A percentile compares a stretch with the other conserved stretches of the same genome.
Conservation (phyloP, 1,284 basidiomycete species). For the Taiwanofungus camphoratus region DNA sequence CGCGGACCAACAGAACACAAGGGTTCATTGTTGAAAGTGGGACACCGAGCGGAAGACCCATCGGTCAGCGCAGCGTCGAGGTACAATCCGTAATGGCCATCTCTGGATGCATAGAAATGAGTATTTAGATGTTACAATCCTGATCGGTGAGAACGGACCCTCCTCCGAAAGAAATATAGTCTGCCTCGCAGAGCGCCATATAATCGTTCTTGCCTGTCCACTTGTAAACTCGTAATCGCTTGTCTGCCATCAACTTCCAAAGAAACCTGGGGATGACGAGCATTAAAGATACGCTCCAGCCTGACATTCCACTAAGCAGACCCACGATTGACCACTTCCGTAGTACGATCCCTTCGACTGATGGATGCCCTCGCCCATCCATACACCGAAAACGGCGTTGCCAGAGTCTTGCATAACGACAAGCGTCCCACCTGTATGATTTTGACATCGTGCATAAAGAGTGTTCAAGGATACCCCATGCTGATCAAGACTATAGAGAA, state of each 20-base stretch:
- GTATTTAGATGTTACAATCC: too few relatives aligned
- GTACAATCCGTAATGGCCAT: slow-evolving; percentile 85
- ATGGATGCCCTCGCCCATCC: slow-evolving; percentile 69
- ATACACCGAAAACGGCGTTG: slow-evolving; percentile 72
- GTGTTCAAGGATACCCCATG: slow-evolving; percentile 92
- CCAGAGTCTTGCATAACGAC: slow-evolving; percentile 56
- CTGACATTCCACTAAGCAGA: too few relatives aligned
- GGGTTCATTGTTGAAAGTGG: slow-evolving; percentile 85
- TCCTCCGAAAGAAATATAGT: slow-evolving; percentile 84
- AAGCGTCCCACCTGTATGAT: slow-evolving; percentile 40
- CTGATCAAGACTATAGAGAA: slow-evolving; percentile 92
- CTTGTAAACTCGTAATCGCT: slow-evolving; percentile 59
- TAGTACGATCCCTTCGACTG: slow-evolving; percentile 66
- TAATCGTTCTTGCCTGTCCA: slow-evolving; percentile 94
- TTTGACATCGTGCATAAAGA: slow-evolving; percentile 67
- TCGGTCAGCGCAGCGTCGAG: slow-evolving; percentile 80
- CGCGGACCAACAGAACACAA: slow-evolving; percentile 52
- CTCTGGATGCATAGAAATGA: too few relatives aligned
- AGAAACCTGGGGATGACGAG: slow-evolving; percentile 53
- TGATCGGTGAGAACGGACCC: slow-evolving; percentile 53
- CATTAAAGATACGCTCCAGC: slow-evolving; percentile 3
- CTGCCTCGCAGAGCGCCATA: slow-evolving; percentile 78
- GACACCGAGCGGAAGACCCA: slow-evolving; percentile 80
- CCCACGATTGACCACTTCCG: slow-evolving; percentile 82
- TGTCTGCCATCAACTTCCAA: slow-evolving; percentile 48